These are phyloP conservation scores for Penicillium expansum DNA, from an alignment of 2,329 filamentous ascomycete genomes.

Conservation along the genomic window DNA sequence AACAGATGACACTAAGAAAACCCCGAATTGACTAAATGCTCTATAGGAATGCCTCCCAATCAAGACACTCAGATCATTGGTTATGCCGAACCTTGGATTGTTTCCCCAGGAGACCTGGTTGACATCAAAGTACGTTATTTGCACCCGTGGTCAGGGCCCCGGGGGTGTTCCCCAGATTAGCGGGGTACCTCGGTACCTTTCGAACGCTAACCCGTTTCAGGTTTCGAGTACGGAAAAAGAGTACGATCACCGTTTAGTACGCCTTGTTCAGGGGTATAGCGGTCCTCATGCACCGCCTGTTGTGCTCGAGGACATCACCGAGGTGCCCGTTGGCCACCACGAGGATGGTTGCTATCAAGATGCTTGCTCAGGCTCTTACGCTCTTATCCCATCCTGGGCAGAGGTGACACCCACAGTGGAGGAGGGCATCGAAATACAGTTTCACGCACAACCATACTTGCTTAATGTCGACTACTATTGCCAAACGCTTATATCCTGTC, in stretches of 20 bases:
- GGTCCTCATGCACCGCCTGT: background rate
- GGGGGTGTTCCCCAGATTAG: background rate
- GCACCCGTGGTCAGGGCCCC: background rate
- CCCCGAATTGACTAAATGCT: background rate
- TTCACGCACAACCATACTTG: background rate
- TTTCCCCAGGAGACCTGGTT: background rate
- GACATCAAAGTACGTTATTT: slow-evolving; percentile 1
- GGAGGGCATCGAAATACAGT: background rate
- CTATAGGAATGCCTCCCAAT: background rate
- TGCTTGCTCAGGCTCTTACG: background rate
- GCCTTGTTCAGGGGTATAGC: background rate
- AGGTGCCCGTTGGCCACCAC: background rate
- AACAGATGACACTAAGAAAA: background rate
- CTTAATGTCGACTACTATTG: background rate
- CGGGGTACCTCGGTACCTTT: background rate
- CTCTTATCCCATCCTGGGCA: background rate
- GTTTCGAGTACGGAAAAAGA: background rate
- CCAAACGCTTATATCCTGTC: background rate
- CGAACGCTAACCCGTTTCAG: background rate
- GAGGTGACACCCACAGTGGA: background rate
- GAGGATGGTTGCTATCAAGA: background rate
- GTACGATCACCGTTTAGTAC: slow-evolving; percentile 1
- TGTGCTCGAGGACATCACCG: slow-evolving; percentile 3
- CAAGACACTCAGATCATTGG: background rate
- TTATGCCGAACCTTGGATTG: background rate